A percentile compares a stretch with the other conserved stretches of the same genome.
Evolutionary conservation across 345 rosid species (phyloP).

Genomic region (Eucalyptus caleyi): DNA sequence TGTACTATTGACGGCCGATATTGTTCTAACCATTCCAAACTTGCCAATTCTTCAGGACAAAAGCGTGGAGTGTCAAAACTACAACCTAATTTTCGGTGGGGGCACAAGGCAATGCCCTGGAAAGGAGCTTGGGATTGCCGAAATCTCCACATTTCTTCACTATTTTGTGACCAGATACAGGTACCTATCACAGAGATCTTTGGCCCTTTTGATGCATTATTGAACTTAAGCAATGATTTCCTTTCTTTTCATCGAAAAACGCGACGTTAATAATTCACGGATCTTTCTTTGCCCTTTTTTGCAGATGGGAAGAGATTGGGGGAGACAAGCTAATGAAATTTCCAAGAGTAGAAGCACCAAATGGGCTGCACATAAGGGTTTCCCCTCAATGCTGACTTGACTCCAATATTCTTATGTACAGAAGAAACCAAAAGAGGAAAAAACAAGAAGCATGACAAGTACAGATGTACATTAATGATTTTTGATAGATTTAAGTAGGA

Average conservation of each 20-base stretch:
- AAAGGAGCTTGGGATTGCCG: slow-evolving; percentile 83
- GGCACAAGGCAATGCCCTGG: slow-evolving; percentile 95
- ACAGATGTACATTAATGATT: neutral
- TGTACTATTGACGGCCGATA: neutral
- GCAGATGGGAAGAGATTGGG: slow-evolving; percentile 92
- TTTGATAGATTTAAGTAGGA: neutral
- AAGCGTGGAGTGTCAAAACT: slow-evolving; percentile 40
- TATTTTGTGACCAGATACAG: slow-evolving; percentile 83
- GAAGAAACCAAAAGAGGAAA: neutral
- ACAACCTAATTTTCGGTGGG: slow-evolving; percentile 70
- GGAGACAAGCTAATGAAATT: slow-evolving; percentile 59
- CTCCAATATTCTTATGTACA: slow-evolving; percentile 1
- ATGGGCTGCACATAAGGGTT: slow-evolving; percentile 72
- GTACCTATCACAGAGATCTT: neutral
- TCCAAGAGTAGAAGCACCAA: slow-evolving; percentile 94
- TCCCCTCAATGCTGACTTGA: slow-evolving; percentile 21
- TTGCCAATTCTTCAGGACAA: slow-evolving; percentile 32
- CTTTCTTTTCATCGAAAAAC: no score
- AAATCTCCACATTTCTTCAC: slow-evolving; percentile 83
- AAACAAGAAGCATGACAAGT: neutral
- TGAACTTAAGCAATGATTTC: neutral
- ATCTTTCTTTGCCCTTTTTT: neutral
- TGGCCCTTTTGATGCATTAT: neutral
- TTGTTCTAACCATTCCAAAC: neutral
- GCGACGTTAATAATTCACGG: neutral